phyloP scores from a whole-genome alignment of 139 green algal genomes.

The Helicosporidium sp. region DNA sequence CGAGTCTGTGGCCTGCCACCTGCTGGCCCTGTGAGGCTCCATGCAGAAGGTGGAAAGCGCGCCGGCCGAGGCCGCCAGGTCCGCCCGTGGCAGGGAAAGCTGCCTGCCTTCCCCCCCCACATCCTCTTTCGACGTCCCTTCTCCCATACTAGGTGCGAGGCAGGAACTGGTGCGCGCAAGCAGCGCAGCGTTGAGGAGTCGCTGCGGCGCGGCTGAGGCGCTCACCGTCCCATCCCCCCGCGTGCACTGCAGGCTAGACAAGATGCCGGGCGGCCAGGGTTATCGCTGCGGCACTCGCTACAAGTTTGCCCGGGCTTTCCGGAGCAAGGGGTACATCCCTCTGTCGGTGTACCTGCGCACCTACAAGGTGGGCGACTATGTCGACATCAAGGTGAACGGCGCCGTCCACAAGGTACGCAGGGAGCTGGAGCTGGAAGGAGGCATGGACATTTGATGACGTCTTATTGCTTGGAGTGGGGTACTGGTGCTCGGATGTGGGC shows the following conservation, averaged over 20 bases:
- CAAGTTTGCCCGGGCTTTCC: slow-evolving; percentile 52
- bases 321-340: slow-evolving; percentile 73
- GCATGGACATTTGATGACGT: not conserved
- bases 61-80: not conserved
- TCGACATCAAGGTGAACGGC: slow-evolving; percentile 95
- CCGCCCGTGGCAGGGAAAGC: not conserved
- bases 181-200: too few relatives aligned
- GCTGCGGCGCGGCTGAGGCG: not conserved
- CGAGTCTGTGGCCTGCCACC: too few relatives aligned
- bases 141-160: not conserved
- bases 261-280: slow-evolving; percentile 52
- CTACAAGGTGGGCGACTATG: slow-evolving; percentile 91
- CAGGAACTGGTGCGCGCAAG: not conserved
- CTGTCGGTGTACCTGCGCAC: slow-evolving; percentile 78
- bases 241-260: not conserved
- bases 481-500: too few relatives aligned
- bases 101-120: not conserved
- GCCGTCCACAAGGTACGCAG: slow-evolving; percentile 72
- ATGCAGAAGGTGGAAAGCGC: not conserved
- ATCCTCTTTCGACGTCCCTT: not conserved
- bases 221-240: not conserved
- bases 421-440: not conserved
- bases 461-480: too few relatives aligned
- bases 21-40: too few relatives aligned
- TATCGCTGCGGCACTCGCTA: slow-evolving; percentile 68